Conservation (phyloP, 352 stramenopile genomes). For the Phytophthora meadii region DNA sequence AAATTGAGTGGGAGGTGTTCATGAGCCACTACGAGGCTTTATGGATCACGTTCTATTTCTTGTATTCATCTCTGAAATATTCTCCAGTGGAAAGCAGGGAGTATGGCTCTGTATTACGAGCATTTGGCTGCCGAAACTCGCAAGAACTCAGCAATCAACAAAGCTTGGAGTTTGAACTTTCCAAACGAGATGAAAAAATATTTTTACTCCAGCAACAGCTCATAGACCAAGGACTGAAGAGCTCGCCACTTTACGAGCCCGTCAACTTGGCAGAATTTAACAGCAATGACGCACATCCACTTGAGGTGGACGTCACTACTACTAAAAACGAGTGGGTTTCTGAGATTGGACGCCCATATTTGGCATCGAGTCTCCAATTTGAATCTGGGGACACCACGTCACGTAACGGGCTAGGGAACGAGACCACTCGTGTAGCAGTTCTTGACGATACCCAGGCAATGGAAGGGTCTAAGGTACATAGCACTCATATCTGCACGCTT, state of each 20-base stretch:
- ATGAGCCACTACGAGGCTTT: slow-evolving; percentile 35
- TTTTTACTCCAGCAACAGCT: slow-evolving; percentile 29
- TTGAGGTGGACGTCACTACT: background rate
- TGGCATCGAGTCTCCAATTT: slow-evolving; percentile 9
- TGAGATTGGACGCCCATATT: slow-evolving; percentile 15
- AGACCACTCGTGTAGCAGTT: background rate
- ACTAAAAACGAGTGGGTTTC: background rate
- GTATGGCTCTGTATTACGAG: background rate
- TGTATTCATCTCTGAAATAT: slow-evolving; percentile 15
- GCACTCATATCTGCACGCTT: background rate
- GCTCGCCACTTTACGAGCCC: background rate
- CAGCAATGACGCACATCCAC: background rate
- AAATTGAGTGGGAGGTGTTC: slow-evolving; percentile 18
- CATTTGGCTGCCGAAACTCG: slow-evolving; percentile 11
- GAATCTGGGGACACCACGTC: slow-evolving; percentile 2
- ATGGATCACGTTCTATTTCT: slow-evolving; percentile 31
- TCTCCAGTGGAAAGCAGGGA: background rate
- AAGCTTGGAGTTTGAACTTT: slow-evolving; percentile 26
- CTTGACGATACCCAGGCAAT: slow-evolving; percentile 5
- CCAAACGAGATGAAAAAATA: slow-evolving; percentile 34
- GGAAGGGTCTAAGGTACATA: slow-evolving; percentile 15
- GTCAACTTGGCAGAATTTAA: background rate
- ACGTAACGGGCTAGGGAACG: slow-evolving; percentile 18
- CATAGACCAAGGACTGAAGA: slow-evolving; percentile 7
- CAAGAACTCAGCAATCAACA: background rate